These are phyloP conservation scores for Colletotrichum ledebouriae DNA, from an alignment of 2,329 filamentous ascomycete genomes.

Conservation along the genomic window DNA sequence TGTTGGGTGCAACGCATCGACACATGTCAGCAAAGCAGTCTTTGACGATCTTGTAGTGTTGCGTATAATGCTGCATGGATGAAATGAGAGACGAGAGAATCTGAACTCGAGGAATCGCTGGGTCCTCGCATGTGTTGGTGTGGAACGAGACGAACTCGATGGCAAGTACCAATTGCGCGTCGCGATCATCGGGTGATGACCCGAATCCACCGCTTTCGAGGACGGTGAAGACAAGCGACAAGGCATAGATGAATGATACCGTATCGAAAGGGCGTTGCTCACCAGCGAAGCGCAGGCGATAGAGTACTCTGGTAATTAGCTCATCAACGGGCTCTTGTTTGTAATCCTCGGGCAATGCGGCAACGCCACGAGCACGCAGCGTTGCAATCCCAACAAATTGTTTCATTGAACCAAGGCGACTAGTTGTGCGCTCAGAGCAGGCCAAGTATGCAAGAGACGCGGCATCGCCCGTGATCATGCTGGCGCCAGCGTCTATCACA, in stretches of 20 bases:
- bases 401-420: slow-evolving; percentile 80
- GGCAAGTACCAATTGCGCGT: slow-evolving; percentile 90
- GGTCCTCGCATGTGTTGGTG: slow-evolving; percentile 81
- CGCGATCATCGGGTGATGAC: slow-evolving; percentile 79
- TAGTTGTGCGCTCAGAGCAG: slow-evolving; percentile 81
- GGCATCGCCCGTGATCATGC: slow-evolving; percentile 83
- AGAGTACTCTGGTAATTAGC: slow-evolving; percentile 88
- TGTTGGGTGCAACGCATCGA: slow-evolving; percentile 86
- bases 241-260: slow-evolving; percentile 87
- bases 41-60: slow-evolving; percentile 95
- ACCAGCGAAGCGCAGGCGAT: slow-evolving; percentile 88
- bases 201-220: slow-evolving; percentile 85
- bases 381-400: slow-evolving; percentile 91
- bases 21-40: slow-evolving; percentile 91
- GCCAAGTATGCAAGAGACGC: slow-evolving; percentile 84
- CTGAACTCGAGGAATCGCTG: slow-evolving; percentile 80
- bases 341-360: slow-evolving; percentile 78
- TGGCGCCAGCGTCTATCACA: slow-evolving; percentile 83
- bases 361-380: slow-evolving; percentile 81
- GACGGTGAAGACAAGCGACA: slow-evolving; percentile 85
- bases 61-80: slow-evolving; percentile 89
- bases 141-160: slow-evolving; percentile 92
- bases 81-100: slow-evolving; percentile 79
- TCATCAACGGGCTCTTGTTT: slow-evolving; percentile 85
- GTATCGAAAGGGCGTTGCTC: slow-evolving; percentile 95